Base-by-base conservation (phyloP, 345 rosid species). In the Excoecaria cochinchinensis region DNA sequence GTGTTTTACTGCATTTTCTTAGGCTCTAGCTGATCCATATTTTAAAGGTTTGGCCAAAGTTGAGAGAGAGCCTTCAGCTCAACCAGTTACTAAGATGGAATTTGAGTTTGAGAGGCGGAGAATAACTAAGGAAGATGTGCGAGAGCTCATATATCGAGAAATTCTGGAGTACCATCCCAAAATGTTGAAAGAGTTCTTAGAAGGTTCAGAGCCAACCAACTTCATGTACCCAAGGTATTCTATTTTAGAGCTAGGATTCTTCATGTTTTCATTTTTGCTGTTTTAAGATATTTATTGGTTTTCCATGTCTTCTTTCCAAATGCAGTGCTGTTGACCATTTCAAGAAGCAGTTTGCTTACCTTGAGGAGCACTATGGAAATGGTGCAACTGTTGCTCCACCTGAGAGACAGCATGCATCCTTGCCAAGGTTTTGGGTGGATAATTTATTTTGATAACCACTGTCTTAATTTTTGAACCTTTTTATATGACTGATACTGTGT, bases 1-100 rank as follows among this genome's bases (percentile, higher is more conserved):
- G 38, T 77, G 12, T 53, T 48, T 38, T 79, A 53, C 58, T 62
- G 50, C 76, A 48, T 80, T 68, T 73, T 82, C 22, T 68, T 81
- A 92, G 98, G 98, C 98, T 51, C 98, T 94, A 68, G 97, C 98
- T 16, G 98, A 94, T 87, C 91, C 89, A 8, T 94, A 94, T 86
- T 92, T 94, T 69, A 91, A 88, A 82, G 97, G 97, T 63, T 87
- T 94, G 78, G 93, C 98, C 71, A 92, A 84, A 86, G 94, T 91
- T 60, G 98, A 94, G 87, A 92, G 98, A 83, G 97, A 94, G 84
- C 97, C 97, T 67, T 89, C 94, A 69, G 89, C 97, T 77, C 98
- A 94, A 82, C 97, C 98, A 52, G 98, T 94, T 67, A 85, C 97
- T 38, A 94, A 94, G 86, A 81, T 94, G 92, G 98, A 94, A 80